Conservation (phyloP, 2,329 filamentous ascomycete species). For the Neurospora sp. region DNA sequence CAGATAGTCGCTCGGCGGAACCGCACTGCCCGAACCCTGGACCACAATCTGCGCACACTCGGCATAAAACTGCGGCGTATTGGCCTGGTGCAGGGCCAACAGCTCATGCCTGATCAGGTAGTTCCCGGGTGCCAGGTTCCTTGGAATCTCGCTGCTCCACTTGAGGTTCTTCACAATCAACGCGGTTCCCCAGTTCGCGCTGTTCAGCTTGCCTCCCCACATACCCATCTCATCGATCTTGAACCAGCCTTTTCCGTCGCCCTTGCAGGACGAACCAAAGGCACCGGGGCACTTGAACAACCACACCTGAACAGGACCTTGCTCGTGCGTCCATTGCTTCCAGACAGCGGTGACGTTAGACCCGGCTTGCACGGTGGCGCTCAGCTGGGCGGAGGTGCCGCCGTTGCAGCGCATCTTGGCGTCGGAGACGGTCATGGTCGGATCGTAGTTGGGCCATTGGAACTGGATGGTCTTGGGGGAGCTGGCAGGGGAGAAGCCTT, state of each 20-base stretch:
- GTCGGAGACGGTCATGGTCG: conserved; percentile 35
- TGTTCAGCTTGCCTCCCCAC: conserved; percentile 31
- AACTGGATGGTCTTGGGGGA: conserved; percentile 40
- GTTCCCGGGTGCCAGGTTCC: conserved; percentile 35
- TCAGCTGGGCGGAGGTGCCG: conserved; percentile 31
- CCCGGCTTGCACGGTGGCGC: conserved; percentile 35
- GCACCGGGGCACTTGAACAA: conserved; percentile 36
- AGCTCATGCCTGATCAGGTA: conserved; percentile 45
- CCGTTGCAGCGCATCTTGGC: conserved; percentile 42
- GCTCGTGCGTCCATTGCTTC: conserved; percentile 44
- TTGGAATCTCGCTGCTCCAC: conserved; percentile 38
- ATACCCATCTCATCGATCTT: conserved; percentile 44
- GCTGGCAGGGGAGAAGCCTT: conserved; percentile 35
- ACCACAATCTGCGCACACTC: conserved; percentile 46
- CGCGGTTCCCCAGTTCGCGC: conserved; percentile 38
- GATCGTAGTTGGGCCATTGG: conserved; percentile 45
- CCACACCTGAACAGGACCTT: conserved; percentile 48
- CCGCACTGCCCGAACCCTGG: conserved; percentile 34
- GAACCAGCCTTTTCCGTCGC: conserved; percentile 42
- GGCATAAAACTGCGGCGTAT: conserved; percentile 41
- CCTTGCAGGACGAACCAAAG: conserved; percentile 34
- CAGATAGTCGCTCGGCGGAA: conserved; percentile 30
- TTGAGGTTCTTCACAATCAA: conserved; percentile 32
- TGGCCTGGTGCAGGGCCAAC: conserved; percentile 39
- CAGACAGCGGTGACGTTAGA: conserved; percentile 37